A percentile compares a stretch with the other conserved stretches of the same genome.
phyloP scores from a whole-genome alignment of 768 basidiomycete genomes.

The Pleurotus cornucopiae region DNA sequence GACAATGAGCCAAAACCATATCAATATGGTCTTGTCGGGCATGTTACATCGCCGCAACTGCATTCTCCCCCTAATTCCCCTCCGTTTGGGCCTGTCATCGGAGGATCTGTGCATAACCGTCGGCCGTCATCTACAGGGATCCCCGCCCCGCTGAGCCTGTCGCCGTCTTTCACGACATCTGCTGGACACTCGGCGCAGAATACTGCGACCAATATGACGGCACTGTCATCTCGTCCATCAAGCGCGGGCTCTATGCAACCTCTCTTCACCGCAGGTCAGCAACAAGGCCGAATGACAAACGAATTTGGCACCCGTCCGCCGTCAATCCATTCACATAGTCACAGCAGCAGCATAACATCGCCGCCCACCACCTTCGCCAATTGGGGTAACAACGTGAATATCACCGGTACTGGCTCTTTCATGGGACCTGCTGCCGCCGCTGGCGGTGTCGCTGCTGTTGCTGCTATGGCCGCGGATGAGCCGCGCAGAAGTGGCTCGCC shows the following conservation, averaged over 20 bases:
- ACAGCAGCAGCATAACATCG: slow-evolving; percentile 15
- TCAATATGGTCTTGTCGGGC: slow-evolving; percentile 60
- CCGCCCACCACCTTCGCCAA: slow-evolving; percentile 12
- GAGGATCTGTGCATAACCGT: slow-evolving; percentile 17
- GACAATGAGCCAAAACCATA: slow-evolving; percentile 51
- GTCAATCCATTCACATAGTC: slow-evolving; percentile 12
- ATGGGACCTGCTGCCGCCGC: slow-evolving; percentile 15
- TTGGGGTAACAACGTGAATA: slow-evolving; percentile 9
- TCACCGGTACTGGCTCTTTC: slow-evolving; percentile 11
- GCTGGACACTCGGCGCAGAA: slow-evolving; percentile 14
- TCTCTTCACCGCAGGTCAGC: slow-evolving; percentile 17
- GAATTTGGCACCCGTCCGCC: slow-evolving; percentile 15
- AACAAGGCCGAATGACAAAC: slow-evolving; percentile 12
- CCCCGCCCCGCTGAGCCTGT: slow-evolving; percentile 21
- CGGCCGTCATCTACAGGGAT: slow-evolving; percentile 19
- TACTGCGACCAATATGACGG: slow-evolving; percentile 11
- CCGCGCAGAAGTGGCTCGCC: slow-evolving; percentile 34
- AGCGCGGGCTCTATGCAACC: slow-evolving; percentile 37
- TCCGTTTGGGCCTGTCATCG: slow-evolving; percentile 8
- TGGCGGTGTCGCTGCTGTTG: slow-evolving; percentile 10
- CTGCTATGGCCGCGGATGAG: slow-evolving; percentile 11
- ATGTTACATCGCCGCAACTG: slow-evolving; percentile 26
- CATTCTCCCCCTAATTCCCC: slow-evolving; percentile 34
- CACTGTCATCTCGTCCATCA: slow-evolving; percentile 37
- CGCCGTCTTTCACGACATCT: slow-evolving; percentile 18